Base-by-base conservation (phyloP, 805 yeast species). In the Candida pseudofarinosa region DNA sequence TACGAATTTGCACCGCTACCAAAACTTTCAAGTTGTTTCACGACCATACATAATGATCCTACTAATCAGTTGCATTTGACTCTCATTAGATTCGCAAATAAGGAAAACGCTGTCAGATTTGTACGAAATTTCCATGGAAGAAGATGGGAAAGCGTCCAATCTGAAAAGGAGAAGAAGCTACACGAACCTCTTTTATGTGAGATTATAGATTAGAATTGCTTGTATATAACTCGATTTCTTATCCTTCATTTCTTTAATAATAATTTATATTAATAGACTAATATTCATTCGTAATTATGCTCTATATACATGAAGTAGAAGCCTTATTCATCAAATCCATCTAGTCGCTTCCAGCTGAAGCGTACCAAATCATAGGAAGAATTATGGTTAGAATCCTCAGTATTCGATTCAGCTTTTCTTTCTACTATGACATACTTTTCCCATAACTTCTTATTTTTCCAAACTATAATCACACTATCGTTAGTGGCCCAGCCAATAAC, bases 341-440 rank as follows among this genome's bases (percentile, higher is more conserved):
- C 62, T 16, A 59, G 53, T 16, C 55, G 48, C 41, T 58, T 59
- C 64, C 64, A 61, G 41, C 59, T 55, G 33, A 53, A 49, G 26
- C 62, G 39, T 3, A 50, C 43, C 14, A 59, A 38, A 34, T 55
- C 62, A 60, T 55, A 62, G 12, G 35, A 42, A 17, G 44, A 10
- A 28, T 20, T 23, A 19, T 19, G 35, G 12, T 35, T 33, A 3
- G 35, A 18, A 3, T 19, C 19, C n/a, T 36, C 40, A 5, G 41
- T 13, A 1, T 6, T 26, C 3, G 38, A 14, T n/a, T 67, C 13
- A 14, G 19, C 23, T 4, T 15, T 23, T 26, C 39, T 75, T 51
- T 82, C 88, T 12, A 79, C 70, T 31, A 91, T 79, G 12, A 73
- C 79, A 59, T 85, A 91, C 58, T 85, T 88, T 58, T 91, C 97